Conservation (phyloP, 148 eudicot genomes). For the Camellia granthamiana region DNA sequence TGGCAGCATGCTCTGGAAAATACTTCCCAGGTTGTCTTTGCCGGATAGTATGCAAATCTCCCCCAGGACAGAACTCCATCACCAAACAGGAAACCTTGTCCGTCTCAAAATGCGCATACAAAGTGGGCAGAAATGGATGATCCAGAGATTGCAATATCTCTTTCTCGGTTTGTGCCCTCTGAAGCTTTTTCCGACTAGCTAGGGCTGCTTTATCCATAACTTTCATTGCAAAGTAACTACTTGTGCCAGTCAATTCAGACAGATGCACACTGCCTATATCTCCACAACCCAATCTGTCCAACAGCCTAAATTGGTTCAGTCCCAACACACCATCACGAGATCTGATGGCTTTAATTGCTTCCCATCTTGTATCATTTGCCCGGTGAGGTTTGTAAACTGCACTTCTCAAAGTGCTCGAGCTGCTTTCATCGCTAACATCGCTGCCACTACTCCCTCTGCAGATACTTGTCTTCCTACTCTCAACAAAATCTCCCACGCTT, state of each 20-base stretch:
- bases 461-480: slow-evolving; percentile 66
- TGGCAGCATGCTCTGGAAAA: slow-evolving; percentile 91
- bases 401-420: slow-evolving; percentile 67
- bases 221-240: slow-evolving; percentile 81
- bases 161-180: slow-evolving; percentile 84
- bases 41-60: slow-evolving; percentile 86
- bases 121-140: slow-evolving; percentile 92
- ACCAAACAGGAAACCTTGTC: slow-evolving; percentile 72
- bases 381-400: slow-evolving; percentile 79
- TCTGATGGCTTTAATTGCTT: slow-evolving; percentile 68
- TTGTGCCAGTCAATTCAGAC: slow-evolving; percentile 72
- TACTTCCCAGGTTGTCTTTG: slow-evolving; percentile 77
- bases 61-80: slow-evolving; percentile 97
- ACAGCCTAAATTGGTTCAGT: slow-evolving; percentile 65
- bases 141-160: slow-evolving; percentile 87
- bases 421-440: slow-evolving; percentile 84
- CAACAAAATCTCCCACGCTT: slow-evolving; percentile 49
- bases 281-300: slow-evolving; percentile 73
- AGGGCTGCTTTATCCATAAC: slow-evolving; percentile 79
- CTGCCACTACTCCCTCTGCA: slow-evolving; percentile 79
- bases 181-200: slow-evolving; percentile 75
- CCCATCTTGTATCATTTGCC: slow-evolving; percentile 80
- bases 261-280: slow-evolving; percentile 87
- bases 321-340: slow-evolving; percentile 59
- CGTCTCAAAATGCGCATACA: slow-evolving; percentile 86